Evolutionary conservation across 345 rosid genomes (phyloP).

Genomic region (Eutrema japonicum): DNA sequence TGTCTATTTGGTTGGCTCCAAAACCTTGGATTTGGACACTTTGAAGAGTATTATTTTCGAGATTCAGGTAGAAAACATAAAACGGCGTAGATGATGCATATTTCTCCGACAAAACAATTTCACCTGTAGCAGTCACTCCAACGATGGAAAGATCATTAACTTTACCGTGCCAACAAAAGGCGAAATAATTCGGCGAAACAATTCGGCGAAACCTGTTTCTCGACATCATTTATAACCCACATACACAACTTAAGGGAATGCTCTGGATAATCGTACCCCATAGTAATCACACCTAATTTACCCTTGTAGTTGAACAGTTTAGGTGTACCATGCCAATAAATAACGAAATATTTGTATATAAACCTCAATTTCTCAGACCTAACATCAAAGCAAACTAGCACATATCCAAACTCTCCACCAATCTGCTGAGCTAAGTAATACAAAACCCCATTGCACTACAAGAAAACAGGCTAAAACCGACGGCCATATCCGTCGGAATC

Average conservation of each 20-base stretch:
- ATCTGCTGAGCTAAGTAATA: background rate
- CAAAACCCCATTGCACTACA: background rate
- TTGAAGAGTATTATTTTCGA: background rate
- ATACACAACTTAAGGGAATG: background rate
- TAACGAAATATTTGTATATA: background rate
- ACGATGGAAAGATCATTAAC: background rate
- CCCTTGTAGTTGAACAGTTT: background rate
- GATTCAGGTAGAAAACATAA: conserved; percentile 6
- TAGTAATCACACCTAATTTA: background rate
- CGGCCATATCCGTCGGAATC: no score
- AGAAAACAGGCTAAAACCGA: no score
- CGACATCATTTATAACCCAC: background rate
- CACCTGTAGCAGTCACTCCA: conserved; percentile 7
- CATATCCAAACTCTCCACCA: no score
- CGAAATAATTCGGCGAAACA: background rate
- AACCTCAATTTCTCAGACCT: background rate
- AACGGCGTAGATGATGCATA: background rate
- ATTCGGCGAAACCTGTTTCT: background rate
- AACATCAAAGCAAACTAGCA: background rate
- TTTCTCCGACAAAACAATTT: background rate
- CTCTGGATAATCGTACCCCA: no score
- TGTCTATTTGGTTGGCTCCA: background rate
- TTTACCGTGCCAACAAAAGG: no score
- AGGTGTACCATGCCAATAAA: no score
- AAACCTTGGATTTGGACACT: background rate